These are phyloP conservation scores for Sugiyamaella novakii DNA, from an alignment of 1,139 yeast species.

Conservation along the genomic window DNA sequence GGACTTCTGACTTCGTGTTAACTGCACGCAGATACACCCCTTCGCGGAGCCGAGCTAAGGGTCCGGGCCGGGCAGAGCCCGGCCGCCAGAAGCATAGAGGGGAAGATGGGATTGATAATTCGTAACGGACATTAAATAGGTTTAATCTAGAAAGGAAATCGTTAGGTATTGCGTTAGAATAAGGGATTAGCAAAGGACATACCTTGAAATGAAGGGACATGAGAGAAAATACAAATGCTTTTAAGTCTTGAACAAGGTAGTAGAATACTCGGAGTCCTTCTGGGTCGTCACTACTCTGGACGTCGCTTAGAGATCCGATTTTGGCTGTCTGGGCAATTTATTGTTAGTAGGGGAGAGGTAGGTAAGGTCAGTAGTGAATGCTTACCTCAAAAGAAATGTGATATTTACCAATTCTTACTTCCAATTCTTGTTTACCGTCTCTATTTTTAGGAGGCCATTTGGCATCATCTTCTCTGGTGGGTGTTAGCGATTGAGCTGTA, in stretches of 20 bases:
- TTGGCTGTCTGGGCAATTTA: conserved; percentile 41
- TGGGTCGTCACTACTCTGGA: conserved; percentile 47
- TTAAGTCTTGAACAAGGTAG: conserved; percentile 49
- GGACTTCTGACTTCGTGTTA: not conserved
- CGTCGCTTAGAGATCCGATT: conserved; percentile 47
- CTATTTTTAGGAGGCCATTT: conserved; percentile 48
- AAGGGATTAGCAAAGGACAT: conserved; percentile 3
- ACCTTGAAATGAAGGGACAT: conserved; percentile 49
- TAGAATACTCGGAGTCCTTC: conserved; percentile 51
- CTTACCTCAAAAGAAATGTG: conserved; percentile 44
- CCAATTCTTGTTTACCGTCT: conserved; percentile 52
- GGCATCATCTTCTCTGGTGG: conserved; percentile 46
- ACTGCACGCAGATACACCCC: not conserved
- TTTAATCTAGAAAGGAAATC: conserved; percentile 18
- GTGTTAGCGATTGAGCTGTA: no score
- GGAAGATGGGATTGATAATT: not conserved
- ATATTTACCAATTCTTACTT: conserved; percentile 45
- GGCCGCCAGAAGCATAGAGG: conserved; percentile 7
- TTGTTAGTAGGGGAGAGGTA: not conserved
- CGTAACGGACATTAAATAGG: conserved; percentile 23
- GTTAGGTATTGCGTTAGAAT: not conserved
- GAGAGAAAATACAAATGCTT: conserved; percentile 49
- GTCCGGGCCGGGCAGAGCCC: conserved; percentile 11
- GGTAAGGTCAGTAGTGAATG: not conserved
- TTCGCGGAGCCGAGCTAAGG: not conserved